Conservation (phyloP, 2,329 filamentous ascomycete genomes). For the Drechmeria coniospora region DNA sequence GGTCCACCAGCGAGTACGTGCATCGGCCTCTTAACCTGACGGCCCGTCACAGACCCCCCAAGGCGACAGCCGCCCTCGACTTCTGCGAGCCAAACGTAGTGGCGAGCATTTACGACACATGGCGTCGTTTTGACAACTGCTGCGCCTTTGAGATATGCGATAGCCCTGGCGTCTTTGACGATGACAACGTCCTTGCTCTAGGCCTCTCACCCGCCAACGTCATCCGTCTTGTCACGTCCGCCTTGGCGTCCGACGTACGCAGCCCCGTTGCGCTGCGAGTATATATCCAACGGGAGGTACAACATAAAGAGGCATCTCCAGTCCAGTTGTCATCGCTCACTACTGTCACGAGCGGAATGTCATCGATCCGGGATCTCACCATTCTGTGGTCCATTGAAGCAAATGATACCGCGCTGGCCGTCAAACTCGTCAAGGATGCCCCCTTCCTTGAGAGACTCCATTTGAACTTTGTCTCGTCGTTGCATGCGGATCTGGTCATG, state of each 20-base stretch:
- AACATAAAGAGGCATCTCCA: not conserved
- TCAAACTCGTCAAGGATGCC: not conserved
- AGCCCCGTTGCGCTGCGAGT: not conserved
- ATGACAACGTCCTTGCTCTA: not conserved
- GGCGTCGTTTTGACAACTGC: not conserved
- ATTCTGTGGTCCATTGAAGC: not conserved
- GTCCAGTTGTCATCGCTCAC: not conserved
- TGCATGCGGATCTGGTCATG: not conserved
- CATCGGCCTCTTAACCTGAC: not conserved
- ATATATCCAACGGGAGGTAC: rapidly evolving
- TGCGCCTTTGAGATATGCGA: not conserved
- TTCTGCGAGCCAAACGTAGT: not conserved
- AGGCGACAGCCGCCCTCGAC: not conserved
- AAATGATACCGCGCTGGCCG: not conserved
- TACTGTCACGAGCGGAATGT: not conserved
- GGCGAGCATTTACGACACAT: not conserved
- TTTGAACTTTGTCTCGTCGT: not conserved
- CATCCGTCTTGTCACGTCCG: not conserved
- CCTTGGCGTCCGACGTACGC: not conserved
- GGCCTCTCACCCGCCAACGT: not conserved
- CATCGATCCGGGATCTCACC: not conserved
- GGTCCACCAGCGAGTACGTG: not conserved
- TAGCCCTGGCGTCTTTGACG: not conserved
- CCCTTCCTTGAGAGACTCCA: not conserved
- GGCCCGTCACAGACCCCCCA: not conserved